A percentile compares a stretch with the other conserved stretches of the same genome.
Conservation (phyloP, 768 basidiomycete genomes). For the Panellus pusillus region DNA sequence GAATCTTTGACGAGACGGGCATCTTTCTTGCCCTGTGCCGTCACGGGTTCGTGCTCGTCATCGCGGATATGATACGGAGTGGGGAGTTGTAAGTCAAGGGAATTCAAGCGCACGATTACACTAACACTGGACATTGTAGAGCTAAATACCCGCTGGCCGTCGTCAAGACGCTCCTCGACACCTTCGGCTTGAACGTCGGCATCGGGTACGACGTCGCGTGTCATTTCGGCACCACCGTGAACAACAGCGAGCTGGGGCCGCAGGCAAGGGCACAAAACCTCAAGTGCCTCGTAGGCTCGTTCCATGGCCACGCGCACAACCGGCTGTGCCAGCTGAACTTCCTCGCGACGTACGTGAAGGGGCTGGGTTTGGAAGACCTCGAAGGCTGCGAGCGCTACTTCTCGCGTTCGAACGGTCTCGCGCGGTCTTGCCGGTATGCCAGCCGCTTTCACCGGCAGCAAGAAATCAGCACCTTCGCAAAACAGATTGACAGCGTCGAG, state of each 20-base stretch:
- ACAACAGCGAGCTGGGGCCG: conserved; percentile 12
- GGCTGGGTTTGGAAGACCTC: not conserved
- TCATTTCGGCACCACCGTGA: conserved; percentile 17
- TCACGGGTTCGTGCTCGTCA: conserved; percentile 16
- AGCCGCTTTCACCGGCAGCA: not conserved
- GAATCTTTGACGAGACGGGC: conserved; percentile 24
- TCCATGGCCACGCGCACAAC: conserved; percentile 17
- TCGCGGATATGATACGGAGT: conserved; percentile 13
- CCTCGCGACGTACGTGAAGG: not conserved
- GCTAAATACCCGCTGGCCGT: conserved; percentile 30
- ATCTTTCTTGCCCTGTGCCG: conserved; percentile 15
- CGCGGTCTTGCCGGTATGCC: not conserved
- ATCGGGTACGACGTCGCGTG: conserved; percentile 28
- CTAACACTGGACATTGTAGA: no score
- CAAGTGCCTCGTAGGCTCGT: not conserved
- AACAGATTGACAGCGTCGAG: not conserved
- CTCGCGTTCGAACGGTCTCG: not conserved
- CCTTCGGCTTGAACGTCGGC: conserved; percentile 14
- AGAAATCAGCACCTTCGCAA: not conserved
- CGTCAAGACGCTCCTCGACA: conserved; percentile 23
- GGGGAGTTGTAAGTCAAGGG: conserved; percentile 11
- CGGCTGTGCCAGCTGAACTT: conserved; percentile 6
- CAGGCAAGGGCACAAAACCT: not conserved
- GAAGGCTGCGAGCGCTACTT: not conserved
- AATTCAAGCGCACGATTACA: no score